Conservation (phyloP, 1,284 basidiomycete genomes). For the Butyriboletus pseudospeciosus region DNA sequence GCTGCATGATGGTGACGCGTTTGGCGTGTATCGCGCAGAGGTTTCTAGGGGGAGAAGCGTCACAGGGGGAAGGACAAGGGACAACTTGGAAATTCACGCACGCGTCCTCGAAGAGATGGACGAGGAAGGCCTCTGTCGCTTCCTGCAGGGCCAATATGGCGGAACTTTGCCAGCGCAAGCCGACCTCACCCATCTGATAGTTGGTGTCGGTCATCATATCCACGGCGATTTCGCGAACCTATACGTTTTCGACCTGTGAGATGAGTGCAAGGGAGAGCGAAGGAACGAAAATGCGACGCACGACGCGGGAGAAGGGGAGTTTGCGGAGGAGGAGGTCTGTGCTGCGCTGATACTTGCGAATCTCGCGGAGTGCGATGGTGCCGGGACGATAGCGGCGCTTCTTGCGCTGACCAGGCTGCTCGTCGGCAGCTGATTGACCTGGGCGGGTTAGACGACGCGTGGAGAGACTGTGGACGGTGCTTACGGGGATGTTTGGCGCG, state of each 20-base stretch:
- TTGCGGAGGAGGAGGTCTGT: slow-evolving; percentile 86
- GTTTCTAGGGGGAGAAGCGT: slow-evolving; percentile 51
- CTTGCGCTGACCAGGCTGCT: slow-evolving; percentile 37
- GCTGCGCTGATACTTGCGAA: slow-evolving; percentile 88
- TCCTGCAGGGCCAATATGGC: slow-evolving; percentile 90
- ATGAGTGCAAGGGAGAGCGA: background rate
- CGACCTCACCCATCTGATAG: slow-evolving; percentile 52
- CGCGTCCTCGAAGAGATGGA: slow-evolving; percentile 96
- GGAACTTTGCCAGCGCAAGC: slow-evolving; percentile 87
- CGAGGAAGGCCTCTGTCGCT: slow-evolving; percentile 89
- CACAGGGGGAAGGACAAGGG: background rate
- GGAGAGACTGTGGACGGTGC: background rate
- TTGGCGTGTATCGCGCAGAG: slow-evolving; percentile 97
- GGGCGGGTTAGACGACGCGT: slow-evolving; percentile 7
- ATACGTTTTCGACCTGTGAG: background rate
- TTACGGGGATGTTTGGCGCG: slow-evolving; percentile 25
- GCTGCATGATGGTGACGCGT: slow-evolving; percentile 97
- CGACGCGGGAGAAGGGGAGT: slow-evolving; percentile 88
- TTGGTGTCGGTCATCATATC: slow-evolving; percentile 79
- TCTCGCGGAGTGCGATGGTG: slow-evolving; percentile 85
- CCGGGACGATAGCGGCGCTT: slow-evolving; percentile 77
- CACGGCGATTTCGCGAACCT: slow-evolving; percentile 90
- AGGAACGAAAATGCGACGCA: slow-evolving; percentile 40
- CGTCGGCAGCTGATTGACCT: slow-evolving; percentile 27
- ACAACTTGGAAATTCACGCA: slow-evolving; percentile 44